Percentiles rank a stretch among this genome's conserved stretches.
These are phyloP conservation scores for Aleurites moluccanus DNA, from an alignment of 441 rosid genomes.

Conservation along the genomic window DNA sequence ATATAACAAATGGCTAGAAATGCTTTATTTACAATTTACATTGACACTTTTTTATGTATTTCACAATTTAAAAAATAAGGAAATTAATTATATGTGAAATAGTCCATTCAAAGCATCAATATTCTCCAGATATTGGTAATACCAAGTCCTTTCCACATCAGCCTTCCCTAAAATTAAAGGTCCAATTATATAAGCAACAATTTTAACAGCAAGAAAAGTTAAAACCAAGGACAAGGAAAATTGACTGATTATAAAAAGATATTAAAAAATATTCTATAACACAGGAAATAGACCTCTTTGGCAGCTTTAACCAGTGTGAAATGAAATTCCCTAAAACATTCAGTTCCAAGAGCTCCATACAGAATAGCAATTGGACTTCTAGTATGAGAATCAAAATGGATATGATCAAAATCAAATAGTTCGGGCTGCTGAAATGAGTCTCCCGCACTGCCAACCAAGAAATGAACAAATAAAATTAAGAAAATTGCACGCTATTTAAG, in stretches of 20 bases:
- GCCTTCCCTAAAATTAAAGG: background rate
- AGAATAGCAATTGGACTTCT: constrained; percentile 72
- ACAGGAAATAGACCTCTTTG: constrained; percentile 51
- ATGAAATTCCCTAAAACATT: constrained; percentile 85
- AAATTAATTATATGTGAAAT: background rate
- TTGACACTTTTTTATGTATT: background rate
- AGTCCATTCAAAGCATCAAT: background rate
- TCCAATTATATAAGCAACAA: background rate
- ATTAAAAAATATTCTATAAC: constrained; percentile 9
- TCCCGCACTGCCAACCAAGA: constrained; percentile 49
- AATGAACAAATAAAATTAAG: constrained; percentile 20
- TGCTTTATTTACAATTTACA: background rate
- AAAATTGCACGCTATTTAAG: constrained; percentile 12
- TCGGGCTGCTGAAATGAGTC: constrained; percentile 80
- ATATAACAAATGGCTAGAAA: background rate
- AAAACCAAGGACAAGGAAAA: background rate
- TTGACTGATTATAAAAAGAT: background rate
- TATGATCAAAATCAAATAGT: constrained; percentile 90
- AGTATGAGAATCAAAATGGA: constrained; percentile 64
- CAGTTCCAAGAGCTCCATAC: constrained; percentile 95
- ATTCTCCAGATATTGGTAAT: background rate
- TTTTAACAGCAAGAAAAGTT: constrained; percentile 4
- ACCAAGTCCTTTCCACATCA: background rate
- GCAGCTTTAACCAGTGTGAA: constrained; percentile 65
- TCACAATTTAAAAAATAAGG: background rate